Conservation (phyloP, 1,139 yeast genomes). For the Debaryomyces singareniensis region DNA sequence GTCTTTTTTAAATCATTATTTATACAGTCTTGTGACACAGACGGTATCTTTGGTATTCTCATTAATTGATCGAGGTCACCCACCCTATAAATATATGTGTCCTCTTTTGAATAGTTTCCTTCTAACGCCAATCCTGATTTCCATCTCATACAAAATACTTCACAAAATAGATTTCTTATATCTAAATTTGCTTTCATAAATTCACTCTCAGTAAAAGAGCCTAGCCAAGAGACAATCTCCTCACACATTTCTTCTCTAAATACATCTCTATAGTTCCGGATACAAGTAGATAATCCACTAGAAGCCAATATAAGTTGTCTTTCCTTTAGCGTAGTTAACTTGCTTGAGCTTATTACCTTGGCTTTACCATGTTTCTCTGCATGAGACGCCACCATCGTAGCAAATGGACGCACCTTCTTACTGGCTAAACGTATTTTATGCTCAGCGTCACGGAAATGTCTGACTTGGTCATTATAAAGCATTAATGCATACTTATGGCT, state of each 20-base stretch:
- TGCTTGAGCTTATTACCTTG: slow-evolving; percentile 51
- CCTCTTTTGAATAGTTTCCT: slow-evolving; percentile 6
- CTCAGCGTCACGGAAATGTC: slow-evolving; percentile 70
- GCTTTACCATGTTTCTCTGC: slow-evolving; percentile 68
- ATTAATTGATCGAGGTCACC: slow-evolving; percentile 28
- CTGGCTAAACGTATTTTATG: slow-evolving; percentile 62
- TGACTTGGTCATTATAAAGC: slow-evolving; percentile 73
- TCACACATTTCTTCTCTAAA: slow-evolving; percentile 81
- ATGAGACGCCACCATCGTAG: slow-evolving; percentile 63
- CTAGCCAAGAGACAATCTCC: slow-evolving; percentile 61
- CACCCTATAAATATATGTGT: slow-evolving; percentile 16
- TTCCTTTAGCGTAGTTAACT: slow-evolving; percentile 43
- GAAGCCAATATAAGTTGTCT: slow-evolving; percentile 48
- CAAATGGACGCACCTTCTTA: slow-evolving; percentile 59
- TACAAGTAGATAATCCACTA: slow-evolving; percentile 63
- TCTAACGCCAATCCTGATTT: slow-evolving; percentile 30
- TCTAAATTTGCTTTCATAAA: slow-evolving; percentile 44
- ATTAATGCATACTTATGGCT: slow-evolving; percentile 51
- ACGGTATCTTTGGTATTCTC: slow-evolving; percentile 30
- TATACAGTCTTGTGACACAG: slow-evolving; percentile 5
- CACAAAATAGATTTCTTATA: slow-evolving; percentile 48
- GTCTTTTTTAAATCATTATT: slow-evolving; percentile 8
- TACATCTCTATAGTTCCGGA: slow-evolving; percentile 61
- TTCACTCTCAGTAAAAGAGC: slow-evolving; percentile 52
- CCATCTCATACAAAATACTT: slow-evolving; percentile 53